Evolutionary conservation across 768 basidiomycete species (phyloP), one percentile per base, ranked within the genome.

Genomic region (Hortiboletus flavorubellus): DNA sequence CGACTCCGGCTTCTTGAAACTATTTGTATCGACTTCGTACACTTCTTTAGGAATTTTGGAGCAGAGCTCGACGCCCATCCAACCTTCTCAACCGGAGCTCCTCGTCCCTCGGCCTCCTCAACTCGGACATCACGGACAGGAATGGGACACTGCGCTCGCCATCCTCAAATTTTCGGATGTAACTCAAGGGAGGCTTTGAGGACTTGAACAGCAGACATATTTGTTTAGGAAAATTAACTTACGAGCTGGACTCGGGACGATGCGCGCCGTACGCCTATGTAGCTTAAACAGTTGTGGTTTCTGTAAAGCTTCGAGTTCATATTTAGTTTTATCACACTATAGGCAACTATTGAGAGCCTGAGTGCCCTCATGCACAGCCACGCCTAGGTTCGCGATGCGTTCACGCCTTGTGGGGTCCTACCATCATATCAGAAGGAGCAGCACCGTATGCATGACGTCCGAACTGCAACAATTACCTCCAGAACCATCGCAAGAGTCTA

Each of bases 401-500:
- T 38, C 11, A 21, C 10, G 34, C 44, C 39, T 44, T 14, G 42
- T 51, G 50, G 23, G 46, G 11, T 26, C n/a, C 16, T 31, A 23
- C 39, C 34, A 46, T 42, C 18, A 8, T 11, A 26, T 9, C 23
- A 37, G 23, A 50, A 51, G 16, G 40, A 42, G 21, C 18, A 46
- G 35, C 9, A 26, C 26, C 34, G 35, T 54, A 46, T 54, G 54
- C 43, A 69, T 68, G 68, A 51, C 59, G 53, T 34, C 65, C 38
- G 57, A 63, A 33, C 37, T 16, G 30, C 66, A 60, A 29, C 57
- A 61, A n/a, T 18, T 48, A 48, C 63, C 60, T 33, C 72, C 70
- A 14, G 61, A 71, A 48, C 59, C 71, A 10, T 86, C 86, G 52
- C 86, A 85, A 69, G 81, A 85, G 61, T 76, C 85, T 8, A 80